A percentile compares a stretch with the other conserved stretches of the same genome.
Evolutionary conservation across 768 basidiomycete genomes (phyloP).

Genomic region (Cystofilobasidium bisporidii): DNA sequence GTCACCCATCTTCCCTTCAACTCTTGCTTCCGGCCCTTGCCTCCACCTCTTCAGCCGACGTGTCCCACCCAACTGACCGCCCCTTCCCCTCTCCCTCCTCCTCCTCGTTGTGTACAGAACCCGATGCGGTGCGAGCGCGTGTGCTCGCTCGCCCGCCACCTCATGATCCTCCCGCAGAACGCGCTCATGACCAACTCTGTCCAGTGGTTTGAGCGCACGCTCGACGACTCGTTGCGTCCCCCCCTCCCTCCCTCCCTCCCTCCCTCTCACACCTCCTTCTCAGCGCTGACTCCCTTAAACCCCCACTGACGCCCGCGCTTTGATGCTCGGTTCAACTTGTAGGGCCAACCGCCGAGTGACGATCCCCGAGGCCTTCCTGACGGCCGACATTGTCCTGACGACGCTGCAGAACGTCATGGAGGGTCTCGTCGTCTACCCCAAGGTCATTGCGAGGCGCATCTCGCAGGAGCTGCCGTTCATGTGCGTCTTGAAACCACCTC

Average conservation of each 20-base stretch:
- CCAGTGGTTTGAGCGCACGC: conserved; percentile 97
- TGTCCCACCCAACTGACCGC: too few species aligned
- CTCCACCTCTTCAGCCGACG: too few species aligned
- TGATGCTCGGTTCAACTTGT: too few species aligned
- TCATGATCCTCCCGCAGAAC: conserved; percentile 94
- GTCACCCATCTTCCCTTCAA: not conserved
- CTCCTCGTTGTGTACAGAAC: conserved; percentile 43
- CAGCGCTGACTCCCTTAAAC: conserved; percentile 5
- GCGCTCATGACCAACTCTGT: conserved; percentile 86
- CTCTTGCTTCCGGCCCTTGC: too few species aligned
- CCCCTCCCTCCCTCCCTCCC: not conserved
- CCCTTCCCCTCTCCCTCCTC: not conserved
- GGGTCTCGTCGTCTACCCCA: conserved; percentile 98
- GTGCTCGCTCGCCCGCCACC: conserved; percentile 87
- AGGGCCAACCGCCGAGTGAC: conserved; percentile 95
- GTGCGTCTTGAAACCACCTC: too few species aligned
- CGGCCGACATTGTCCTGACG: conserved; percentile 89
- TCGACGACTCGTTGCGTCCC: conserved; percentile 58
- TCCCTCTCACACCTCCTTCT: not conserved
- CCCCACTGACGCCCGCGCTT: too few species aligned
- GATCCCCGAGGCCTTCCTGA: conserved; percentile 91
- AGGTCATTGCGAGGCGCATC: conserved; percentile 85
- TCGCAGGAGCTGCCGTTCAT: conserved; percentile 95
- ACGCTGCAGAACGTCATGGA: conserved; percentile 95
- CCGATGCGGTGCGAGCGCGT: conserved; percentile 98